Conservation (phyloP, 2,329 filamentous ascomycete genomes). For the Fonsecaea pugnacius region DNA sequence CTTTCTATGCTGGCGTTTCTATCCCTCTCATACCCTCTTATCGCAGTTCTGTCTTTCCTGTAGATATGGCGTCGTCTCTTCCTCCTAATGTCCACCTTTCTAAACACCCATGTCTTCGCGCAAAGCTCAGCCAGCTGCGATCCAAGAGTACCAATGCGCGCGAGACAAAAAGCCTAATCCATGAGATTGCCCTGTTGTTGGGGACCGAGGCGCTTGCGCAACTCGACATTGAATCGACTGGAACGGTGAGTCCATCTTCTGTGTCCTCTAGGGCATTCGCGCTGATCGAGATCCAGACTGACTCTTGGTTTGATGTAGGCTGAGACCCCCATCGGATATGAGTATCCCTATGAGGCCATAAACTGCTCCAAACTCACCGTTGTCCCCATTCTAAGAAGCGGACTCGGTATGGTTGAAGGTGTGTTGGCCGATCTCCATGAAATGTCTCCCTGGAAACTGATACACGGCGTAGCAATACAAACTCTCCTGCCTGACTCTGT, state of each 20-base stretch:
- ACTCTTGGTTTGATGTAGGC: conserved; percentile 57
- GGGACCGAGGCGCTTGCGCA: conserved; percentile 77
- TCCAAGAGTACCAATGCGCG: conserved; percentile 70
- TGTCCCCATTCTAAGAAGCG: conserved; percentile 90
- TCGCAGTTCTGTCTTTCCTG: background rate
- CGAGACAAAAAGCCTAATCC: conserved; percentile 79
- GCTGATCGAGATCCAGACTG: conserved; percentile 26
- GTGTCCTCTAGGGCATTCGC: conserved; percentile 8
- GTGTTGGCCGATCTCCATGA: conserved; percentile 30
- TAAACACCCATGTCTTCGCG: conserved; percentile 79
- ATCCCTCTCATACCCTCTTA: background rate
- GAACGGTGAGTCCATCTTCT: conserved; percentile 61
- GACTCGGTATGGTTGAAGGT: conserved; percentile 89
- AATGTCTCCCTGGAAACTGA: conserved; percentile 7
- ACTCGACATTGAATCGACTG: conserved; percentile 61
- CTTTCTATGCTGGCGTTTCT: background rate
- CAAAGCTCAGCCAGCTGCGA: conserved; percentile 88
- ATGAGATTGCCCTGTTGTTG: conserved; percentile 84
- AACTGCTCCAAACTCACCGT: conserved; percentile 72
- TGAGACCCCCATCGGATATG: conserved; percentile 75
- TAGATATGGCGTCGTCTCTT: conserved; percentile 42
- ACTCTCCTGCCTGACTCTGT: conserved; percentile 78
- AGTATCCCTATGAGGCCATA: conserved; percentile 70
- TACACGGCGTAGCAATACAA: conserved; percentile 65
- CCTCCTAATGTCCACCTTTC: conserved; percentile 73